These are phyloP conservation scores for Chlamydomonas sp. DNA, from an alignment of 139 green algal genomes.

Conservation along the genomic window DNA sequence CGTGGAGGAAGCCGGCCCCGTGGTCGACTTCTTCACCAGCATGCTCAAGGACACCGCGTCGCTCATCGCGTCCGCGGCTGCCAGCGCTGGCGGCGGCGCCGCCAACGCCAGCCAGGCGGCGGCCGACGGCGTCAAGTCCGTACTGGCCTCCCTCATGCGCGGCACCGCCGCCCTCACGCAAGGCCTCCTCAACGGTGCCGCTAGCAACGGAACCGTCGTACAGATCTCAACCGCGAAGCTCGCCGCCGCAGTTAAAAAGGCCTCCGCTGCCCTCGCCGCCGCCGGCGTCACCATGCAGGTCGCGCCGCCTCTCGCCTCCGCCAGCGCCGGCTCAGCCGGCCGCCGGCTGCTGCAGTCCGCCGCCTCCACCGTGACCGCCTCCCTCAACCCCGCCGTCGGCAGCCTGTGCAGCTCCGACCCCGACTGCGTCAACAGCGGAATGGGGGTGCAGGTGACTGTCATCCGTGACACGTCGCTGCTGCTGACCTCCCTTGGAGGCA, in stretches of 20 bases:
- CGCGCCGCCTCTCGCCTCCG: no score
- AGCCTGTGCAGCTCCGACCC: not conserved
- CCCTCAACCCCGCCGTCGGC: constrained; percentile 1
- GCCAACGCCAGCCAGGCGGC: no score
- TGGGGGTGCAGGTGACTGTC: not conserved
- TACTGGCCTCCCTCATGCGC: not conserved
- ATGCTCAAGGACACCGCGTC: not conserved
- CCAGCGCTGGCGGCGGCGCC: no score
- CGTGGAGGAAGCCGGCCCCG: not conserved
- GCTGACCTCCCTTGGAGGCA: not conserved
- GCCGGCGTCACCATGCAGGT: not conserved
- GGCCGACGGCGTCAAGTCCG: not conserved
- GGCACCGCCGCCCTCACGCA: not conserved
- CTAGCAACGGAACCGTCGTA: not conserved
- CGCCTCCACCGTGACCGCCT: not conserved
- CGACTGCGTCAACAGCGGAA: not conserved
- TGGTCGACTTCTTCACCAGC: not conserved
- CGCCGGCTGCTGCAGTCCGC: not conserved
- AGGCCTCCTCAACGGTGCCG: constrained; percentile 1
- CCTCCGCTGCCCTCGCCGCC: not conserved
- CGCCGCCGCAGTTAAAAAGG: not conserved
- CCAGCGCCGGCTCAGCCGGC: not conserved
- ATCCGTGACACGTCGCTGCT: constrained; percentile 6
- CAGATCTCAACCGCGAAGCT: not conserved
- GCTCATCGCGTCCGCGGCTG: not conserved